Percentiles rank a stretch among this genome's conserved stretches.
Conservation (phyloP, 768 basidiomycete species). For the Butyriboletus loyo region DNA sequence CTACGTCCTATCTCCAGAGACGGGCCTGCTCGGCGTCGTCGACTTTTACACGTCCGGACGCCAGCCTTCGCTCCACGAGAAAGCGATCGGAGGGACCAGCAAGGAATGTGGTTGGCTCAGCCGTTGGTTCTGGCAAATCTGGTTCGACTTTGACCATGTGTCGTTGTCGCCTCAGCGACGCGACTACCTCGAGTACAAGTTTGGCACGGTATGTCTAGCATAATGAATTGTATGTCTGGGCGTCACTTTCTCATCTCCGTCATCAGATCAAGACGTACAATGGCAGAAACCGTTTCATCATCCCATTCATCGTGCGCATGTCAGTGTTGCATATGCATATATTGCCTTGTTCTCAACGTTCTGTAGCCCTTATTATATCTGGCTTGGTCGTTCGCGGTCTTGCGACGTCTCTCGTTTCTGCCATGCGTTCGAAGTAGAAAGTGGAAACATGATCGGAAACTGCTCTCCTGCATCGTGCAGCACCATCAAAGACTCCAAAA, state of each 20-base stretch:
- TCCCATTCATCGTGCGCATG: slow-evolving; percentile 68
- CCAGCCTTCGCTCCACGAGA: slow-evolving; percentile 53
- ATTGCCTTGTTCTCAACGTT: neutral
- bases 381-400: slow-evolving; percentile 65
- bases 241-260: neutral
- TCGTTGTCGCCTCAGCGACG: slow-evolving; percentile 55
- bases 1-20: slow-evolving; percentile 55
- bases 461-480: slow-evolving; percentile 40
- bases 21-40: slow-evolving; percentile 61
- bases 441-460: slow-evolving; percentile 56
- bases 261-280: slow-evolving; percentile 62
- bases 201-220: slow-evolving; percentile 54
- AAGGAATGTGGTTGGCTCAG: slow-evolving; percentile 62
- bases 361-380: slow-evolving; percentile 66
- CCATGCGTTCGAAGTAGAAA: slow-evolving; percentile 60
- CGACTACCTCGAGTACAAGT: slow-evolving; percentile 75
- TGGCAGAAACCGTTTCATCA: slow-evolving; percentile 64
- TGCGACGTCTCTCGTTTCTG: slow-evolving; percentile 55
- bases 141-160: slow-evolving; percentile 58
- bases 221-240: neutral
- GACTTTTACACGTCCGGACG: slow-evolving; percentile 70
- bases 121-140: slow-evolving; percentile 80
- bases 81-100: slow-evolving; percentile 59
- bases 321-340: slow-evolving; percentile 23
- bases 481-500: slow-evolving; percentile 35